Evolutionary conservation across 768 basidiomycete species (phyloP).

Genomic region (Lactarius deliciosus): DNA sequence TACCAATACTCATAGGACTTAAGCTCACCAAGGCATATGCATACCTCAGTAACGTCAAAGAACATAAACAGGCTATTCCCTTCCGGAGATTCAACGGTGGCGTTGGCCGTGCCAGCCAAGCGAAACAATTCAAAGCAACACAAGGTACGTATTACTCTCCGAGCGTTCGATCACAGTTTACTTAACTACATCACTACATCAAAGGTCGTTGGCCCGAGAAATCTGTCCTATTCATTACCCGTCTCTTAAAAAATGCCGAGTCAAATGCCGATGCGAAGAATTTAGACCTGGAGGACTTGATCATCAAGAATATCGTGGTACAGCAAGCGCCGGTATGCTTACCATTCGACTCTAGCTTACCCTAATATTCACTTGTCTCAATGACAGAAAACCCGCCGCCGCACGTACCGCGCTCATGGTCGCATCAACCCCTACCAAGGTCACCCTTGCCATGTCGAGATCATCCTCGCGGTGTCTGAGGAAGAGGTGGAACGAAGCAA

Average conservation of each 20-base stretch:
- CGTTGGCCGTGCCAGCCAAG: slow-evolving; percentile 92
- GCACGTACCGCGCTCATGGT: slow-evolving; percentile 98
- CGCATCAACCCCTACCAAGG: slow-evolving; percentile 99
- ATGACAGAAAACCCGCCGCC: slow-evolving; percentile 92
- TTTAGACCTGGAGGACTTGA: slow-evolving; percentile 87
- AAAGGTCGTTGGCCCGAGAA: slow-evolving; percentile 99
- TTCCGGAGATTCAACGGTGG: slow-evolving; percentile 95
- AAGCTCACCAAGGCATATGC: slow-evolving; percentile 92
- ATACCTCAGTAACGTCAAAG: slow-evolving; percentile 91
- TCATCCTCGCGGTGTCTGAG: slow-evolving; percentile 79
- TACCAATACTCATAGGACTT: slow-evolving; percentile 58
- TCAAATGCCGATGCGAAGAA: slow-evolving; percentile 98
- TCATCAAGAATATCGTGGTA: slow-evolving; percentile 96
- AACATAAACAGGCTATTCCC: slow-evolving; percentile 96
- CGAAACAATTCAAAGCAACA: slow-evolving; percentile 94
- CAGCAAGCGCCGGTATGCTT: slow-evolving; percentile 93
- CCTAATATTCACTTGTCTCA: not conserved
- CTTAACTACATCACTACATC: not conserved
- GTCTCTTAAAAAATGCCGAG: slow-evolving; percentile 97
- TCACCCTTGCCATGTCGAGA: slow-evolving; percentile 94
- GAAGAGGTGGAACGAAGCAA: slow-evolving; percentile 90
- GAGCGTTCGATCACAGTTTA: not conserved
- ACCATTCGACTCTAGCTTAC: not conserved
- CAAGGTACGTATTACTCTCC: slow-evolving; percentile 63
- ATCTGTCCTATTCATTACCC: slow-evolving; percentile 91